Base-by-base conservation (phyloP, 768 basidiomycete species). In the Suillus subalutaceus region DNA sequence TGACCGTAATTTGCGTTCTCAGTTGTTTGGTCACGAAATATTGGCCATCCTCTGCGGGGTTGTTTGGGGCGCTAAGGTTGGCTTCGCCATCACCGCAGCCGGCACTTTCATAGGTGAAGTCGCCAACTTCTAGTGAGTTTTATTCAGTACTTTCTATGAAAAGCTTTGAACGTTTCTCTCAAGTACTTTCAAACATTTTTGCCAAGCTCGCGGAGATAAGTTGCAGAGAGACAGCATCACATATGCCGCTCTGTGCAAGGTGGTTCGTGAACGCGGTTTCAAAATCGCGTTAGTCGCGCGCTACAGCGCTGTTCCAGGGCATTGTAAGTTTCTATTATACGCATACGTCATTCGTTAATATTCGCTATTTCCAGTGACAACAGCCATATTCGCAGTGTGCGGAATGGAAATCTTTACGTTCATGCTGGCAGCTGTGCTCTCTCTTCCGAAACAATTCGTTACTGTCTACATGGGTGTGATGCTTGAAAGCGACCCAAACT, bases 21-120 rank as follows among this genome's bases (percentile, higher is more conserved):
- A 90, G 83, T 84, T 94, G 15, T 94, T 94, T 71, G 94, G 94
- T 4, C 93, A 95, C 69, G 93, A 94, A 79, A 91, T 95, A 66
- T 84, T 94, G 43, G 90, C 90, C 23, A 83, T 94, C 35, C 79
- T 94, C 7, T 92, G 91, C 69, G 94, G 93, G 12, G 76, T 94
- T 38, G 90, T 94, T 3, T 95, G 92, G 91, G 92, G 91, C 10
- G 80, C 94, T 8, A 88, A 92, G 82, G 74, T 85, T 40, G 93
- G 92, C 2, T 95, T 95, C 70, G 93, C 79, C 1, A 94, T 96
- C 70, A 91, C 92, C 30, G 84, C 86, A 6, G 89, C 86, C 9
- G 90, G 91, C 1, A 93, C 92, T 0, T 89, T 92, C 72, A 43
- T 93, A 1, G 93, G 91, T 41, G 92, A 94, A 82, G 78, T 92